Evolutionary conservation across 129 eudicot genomes (phyloP).

Genomic region (Flaveria sonorensis): DNA sequence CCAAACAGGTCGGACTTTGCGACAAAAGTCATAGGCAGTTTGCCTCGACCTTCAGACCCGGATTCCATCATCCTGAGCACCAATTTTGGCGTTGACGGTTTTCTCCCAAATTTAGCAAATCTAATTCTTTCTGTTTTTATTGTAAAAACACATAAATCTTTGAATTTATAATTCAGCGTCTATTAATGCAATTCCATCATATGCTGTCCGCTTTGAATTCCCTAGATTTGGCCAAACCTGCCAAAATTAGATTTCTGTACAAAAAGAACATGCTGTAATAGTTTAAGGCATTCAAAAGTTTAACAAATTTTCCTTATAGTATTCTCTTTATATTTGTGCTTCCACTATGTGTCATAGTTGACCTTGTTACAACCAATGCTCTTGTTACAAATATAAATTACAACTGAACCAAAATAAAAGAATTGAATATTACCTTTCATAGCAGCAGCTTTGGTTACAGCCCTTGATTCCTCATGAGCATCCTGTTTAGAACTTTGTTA

Average conservation of each 20-base stretch:
- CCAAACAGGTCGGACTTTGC: background rate
- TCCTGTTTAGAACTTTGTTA: constrained; percentile 48
- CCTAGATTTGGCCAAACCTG: background rate
- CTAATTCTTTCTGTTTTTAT: no score
- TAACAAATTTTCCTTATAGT: no score
- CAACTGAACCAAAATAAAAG: no score
- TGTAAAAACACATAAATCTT: background rate
- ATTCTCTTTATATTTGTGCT: no score
- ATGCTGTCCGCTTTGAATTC: background rate
- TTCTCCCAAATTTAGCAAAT: background rate
- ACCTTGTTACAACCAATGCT: no score
- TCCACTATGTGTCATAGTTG: no score
- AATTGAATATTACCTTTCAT: constrained; percentile 69
- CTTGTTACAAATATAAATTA: no score
- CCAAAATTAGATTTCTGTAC: background rate
- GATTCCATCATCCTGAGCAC: background rate
- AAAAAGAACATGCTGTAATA: background rate
- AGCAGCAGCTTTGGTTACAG: constrained; percentile 87
- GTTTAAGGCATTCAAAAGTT: background rate
- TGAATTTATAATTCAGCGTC: background rate
- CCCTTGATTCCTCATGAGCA: constrained; percentile 94
- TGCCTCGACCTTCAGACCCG: background rate
- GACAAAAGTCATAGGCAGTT: background rate
- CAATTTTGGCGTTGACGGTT: background rate
- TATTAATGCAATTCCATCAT: background rate